phyloP scores from a whole-genome alignment of 2,329 filamentous ascomycete genomes.

The Fusarium musae region DNA sequence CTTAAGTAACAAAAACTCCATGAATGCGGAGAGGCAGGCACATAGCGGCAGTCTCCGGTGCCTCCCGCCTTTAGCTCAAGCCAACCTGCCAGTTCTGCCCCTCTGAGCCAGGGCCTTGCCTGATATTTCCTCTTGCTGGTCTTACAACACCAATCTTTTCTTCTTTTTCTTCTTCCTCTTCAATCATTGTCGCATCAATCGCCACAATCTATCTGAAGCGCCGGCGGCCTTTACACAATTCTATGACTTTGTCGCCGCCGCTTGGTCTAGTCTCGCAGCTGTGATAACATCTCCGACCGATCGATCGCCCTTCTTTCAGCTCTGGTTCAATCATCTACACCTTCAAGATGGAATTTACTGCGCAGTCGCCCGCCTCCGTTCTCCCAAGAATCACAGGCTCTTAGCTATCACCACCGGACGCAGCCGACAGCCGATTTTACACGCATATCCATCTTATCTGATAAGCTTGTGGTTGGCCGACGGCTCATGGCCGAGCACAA shows the following conservation, averaged over 20 bases:
- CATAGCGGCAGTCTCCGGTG: slow-evolving; percentile 1
- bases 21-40: neutral
- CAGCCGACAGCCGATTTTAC: slow-evolving; percentile 35
- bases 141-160: neutral
- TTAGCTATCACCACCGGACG: slow-evolving; percentile 23
- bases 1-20: neutral
- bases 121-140: neutral
- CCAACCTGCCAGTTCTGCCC: neutral
- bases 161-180: neutral
- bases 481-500: slow-evolving; percentile 18
- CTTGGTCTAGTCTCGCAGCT: neutral
- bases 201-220: neutral
- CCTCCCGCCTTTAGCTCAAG: slow-evolving; percentile 18
- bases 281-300: neutral
- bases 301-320: neutral
- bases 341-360: neutral
- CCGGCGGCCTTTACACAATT: neutral
- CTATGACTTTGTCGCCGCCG: neutral
- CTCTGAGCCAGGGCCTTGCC: neutral
- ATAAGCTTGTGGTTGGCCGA: slow-evolving; percentile 21
- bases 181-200: neutral
- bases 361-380: slow-evolving; percentile 36
- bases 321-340: neutral
- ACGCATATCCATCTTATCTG: slow-evolving; percentile 29
- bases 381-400: neutral